Conservation (phyloP, 2,329 filamentous ascomycete species). For the Coniochaeta sp. region DNA sequence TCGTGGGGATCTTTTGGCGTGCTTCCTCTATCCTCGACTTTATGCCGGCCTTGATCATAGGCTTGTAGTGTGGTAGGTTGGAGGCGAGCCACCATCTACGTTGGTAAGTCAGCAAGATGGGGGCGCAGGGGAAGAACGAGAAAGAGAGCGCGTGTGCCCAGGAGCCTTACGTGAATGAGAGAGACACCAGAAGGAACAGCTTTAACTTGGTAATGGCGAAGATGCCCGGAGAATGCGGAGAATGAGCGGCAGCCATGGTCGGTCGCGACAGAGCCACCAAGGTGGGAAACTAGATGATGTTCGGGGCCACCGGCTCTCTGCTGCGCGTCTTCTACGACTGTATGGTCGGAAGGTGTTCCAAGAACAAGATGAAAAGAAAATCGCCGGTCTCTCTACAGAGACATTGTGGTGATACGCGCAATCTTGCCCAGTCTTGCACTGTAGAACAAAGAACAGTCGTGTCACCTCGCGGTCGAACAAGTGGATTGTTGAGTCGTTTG, state of each 20-base stretch:
- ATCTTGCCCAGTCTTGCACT: background rate
- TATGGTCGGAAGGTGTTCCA: background rate
- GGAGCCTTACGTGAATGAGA: conserved; percentile 29
- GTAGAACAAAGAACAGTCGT: background rate
- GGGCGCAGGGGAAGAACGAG: background rate
- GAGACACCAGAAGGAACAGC: conserved; percentile 24
- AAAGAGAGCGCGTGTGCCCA: background rate
- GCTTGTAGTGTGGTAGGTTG: conserved; percentile 34
- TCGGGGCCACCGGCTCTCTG: background rate
- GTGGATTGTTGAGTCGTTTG: background rate
- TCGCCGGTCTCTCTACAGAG: background rate
- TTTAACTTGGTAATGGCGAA: conserved; percentile 27
- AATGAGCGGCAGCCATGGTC: conserved; percentile 11
- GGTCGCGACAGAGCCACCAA: background rate
- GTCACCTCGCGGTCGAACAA: background rate
- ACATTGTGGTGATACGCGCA: background rate
- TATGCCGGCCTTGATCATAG: conserved; percentile 30
- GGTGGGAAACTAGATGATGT: background rate
- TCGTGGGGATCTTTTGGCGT: conserved; percentile 27
- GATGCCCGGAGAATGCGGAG: conserved; percentile 11
- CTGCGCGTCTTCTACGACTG: background rate
- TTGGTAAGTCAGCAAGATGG: background rate
- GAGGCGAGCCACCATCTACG: conserved; percentile 41
- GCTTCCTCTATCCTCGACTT: conserved; percentile 30
- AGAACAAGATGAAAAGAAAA: background rate